These are phyloP conservation scores for Agarophyton chilense DNA, from an alignment of 23 red algal species.

Conservation along the genomic window DNA sequence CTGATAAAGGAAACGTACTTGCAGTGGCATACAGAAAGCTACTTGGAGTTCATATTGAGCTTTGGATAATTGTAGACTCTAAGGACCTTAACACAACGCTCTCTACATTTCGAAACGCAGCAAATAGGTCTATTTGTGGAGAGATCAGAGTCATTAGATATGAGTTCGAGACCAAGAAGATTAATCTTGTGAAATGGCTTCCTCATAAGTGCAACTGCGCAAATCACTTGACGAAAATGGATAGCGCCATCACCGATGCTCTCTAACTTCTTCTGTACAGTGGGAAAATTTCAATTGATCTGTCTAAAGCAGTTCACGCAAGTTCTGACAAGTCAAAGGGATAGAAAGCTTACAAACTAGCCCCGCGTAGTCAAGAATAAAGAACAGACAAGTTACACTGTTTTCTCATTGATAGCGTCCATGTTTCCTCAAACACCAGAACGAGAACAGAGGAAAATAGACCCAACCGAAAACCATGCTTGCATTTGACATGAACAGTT, in stretches of 20 bases:
- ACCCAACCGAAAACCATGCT: too few relatives aligned
- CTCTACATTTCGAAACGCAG: background rate
- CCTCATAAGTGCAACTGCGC: background rate
- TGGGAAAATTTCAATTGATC: constrained; percentile 6
- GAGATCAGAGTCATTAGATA: background rate
- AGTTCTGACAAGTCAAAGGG: background rate
- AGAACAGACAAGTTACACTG: too few relatives aligned
- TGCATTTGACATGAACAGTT: too few relatives aligned
- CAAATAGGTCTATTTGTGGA: background rate
- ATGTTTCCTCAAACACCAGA: too few relatives aligned
- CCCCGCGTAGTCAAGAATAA: too few relatives aligned
- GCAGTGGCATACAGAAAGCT: background rate
- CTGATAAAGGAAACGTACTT: constrained; percentile 3
- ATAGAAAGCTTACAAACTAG: background rate
- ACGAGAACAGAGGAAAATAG: too few relatives aligned
- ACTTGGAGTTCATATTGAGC: background rate
- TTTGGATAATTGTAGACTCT: constrained; percentile 14
- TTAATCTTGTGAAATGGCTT: constrained; percentile 21
- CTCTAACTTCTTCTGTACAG: background rate
- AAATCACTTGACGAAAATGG: constrained; percentile 10
- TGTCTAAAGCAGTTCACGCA: background rate
- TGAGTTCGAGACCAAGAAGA: constrained; percentile 23
- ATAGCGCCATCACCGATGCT: background rate
- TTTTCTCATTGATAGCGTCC: too few relatives aligned
- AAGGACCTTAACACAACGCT: background rate